These are phyloP conservation scores for Bisporella sp. DNA, from an alignment of 2,329 filamentous ascomycete genomes.

Conservation along the genomic window DNA sequence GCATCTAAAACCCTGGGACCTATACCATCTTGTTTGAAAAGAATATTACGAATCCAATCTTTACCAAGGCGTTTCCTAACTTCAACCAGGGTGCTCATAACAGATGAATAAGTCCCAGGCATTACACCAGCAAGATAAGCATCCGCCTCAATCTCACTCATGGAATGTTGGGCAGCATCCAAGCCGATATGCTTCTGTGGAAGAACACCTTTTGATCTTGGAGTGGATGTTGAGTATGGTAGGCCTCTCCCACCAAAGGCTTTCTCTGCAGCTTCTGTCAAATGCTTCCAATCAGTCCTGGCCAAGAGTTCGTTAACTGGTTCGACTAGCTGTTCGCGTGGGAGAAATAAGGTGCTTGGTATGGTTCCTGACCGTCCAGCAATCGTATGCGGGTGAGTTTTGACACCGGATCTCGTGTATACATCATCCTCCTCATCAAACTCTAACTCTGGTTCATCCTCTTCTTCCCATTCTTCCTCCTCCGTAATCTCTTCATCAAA, in stretches of 20 bases:
- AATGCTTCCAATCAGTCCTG: conserved; percentile 64
- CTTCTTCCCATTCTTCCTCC: conserved; percentile 20
- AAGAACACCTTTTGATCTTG: conserved; percentile 44
- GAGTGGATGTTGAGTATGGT: conserved; percentile 70
- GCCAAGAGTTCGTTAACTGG: conserved; percentile 65
- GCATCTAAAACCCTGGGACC: conserved; percentile 65
- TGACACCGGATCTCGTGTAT: conserved; percentile 28
- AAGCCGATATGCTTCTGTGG: conserved; percentile 60
- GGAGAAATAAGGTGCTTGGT: conserved; percentile 69
- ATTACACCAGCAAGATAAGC: conserved; percentile 62
- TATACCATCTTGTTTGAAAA: conserved; percentile 46
- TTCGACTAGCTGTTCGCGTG: conserved; percentile 58
- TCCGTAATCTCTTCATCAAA: conserved; percentile 17
- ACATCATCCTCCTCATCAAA: conserved; percentile 18
- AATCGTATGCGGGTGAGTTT: conserved; percentile 65
- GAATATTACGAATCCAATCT: conserved; percentile 60
- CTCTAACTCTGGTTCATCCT: conserved; percentile 18
- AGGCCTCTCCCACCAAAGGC: conserved; percentile 71
- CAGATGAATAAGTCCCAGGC: conserved; percentile 63
- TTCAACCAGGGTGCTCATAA: conserved; percentile 63
- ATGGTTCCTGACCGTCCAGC: conserved; percentile 68
- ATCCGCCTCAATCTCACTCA: conserved; percentile 72
- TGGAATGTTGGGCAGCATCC: conserved; percentile 54
- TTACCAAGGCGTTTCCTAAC: conserved; percentile 65
- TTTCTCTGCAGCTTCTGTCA: conserved; percentile 63